Conservation (phyloP, 176 grass and related monocot species). For the Areca catechu region DNA sequence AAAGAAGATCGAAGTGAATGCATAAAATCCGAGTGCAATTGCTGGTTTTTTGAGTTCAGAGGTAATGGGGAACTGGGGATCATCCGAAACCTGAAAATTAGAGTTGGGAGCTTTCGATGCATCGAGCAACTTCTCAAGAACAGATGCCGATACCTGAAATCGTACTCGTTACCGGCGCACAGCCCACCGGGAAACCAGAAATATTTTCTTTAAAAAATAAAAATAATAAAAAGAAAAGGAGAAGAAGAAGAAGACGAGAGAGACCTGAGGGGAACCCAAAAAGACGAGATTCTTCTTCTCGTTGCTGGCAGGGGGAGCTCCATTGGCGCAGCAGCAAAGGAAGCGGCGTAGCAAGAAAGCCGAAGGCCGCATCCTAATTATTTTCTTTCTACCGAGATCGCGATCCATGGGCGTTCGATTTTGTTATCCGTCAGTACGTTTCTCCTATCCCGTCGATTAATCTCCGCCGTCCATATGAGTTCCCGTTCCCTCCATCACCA, state of each 20-base stretch:
- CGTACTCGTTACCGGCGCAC: neutral
- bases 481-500: too few relatives aligned
- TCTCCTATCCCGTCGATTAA: too few relatives aligned
- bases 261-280: constrained; percentile 57
- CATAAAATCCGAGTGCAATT: neutral
- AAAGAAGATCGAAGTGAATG: neutral
- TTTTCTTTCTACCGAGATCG: too few relatives aligned
- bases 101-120: constrained; percentile 42
- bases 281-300: constrained; percentile 64
- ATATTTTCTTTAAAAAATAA: neutral
- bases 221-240: too few relatives aligned
- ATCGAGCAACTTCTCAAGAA: constrained; percentile 49
- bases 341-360: constrained; percentile 40
- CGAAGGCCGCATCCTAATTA: constrained; percentile 23
- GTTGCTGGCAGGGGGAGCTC: constrained; percentile 5
- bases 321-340: constrained; percentile 29
- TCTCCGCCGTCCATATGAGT: too few relatives aligned
- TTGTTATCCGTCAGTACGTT: too few relatives aligned
- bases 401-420: too few relatives aligned
- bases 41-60: neutral
- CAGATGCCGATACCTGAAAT: constrained; percentile 56
- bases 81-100: constrained; percentile 30
- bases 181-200: neutral
- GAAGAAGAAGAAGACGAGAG: neutral
- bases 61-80: neutral